A percentile compares a stretch with the other conserved stretches of the same genome.
Conservation (phyloP, 2,329 filamentous ascomycete species). For the Hymenoscyphus fraxineus region DNA sequence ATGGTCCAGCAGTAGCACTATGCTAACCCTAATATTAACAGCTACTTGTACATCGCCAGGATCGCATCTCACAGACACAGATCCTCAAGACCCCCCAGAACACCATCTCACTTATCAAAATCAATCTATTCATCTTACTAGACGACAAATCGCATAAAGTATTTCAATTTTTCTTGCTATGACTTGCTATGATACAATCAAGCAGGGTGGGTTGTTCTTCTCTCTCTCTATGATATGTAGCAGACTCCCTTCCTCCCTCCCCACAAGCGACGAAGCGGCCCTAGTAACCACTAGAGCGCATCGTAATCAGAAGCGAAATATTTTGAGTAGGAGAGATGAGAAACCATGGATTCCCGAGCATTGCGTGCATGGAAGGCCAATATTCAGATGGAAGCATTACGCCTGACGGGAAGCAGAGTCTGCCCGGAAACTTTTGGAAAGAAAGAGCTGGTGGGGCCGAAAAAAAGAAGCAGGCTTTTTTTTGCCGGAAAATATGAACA, state of each 20-base stretch:
- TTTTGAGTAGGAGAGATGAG: slow-evolving; percentile 15
- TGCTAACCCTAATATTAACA: too few relatives aligned
- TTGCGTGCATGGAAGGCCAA: slow-evolving; percentile 20
- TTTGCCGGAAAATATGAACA: slow-evolving; percentile 29
- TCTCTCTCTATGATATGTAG: slow-evolving; percentile 28
- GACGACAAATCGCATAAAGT: slow-evolving; percentile 6
- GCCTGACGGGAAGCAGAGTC: slow-evolving; percentile 17
- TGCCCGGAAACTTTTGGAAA: slow-evolving; percentile 23
- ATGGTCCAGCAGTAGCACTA: too few relatives aligned
- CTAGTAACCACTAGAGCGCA: slow-evolving; percentile 16
- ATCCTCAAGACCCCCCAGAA: background rate
- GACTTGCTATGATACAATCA: slow-evolving; percentile 30
- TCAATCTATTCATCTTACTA: slow-evolving; percentile 2
- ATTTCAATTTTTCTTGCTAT: slow-evolving; percentile 12
- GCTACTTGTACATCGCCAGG: background rate
- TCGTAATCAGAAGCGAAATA: slow-evolving; percentile 16
- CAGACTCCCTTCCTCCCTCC: slow-evolving; percentile 8
- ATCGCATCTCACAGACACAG: background rate
- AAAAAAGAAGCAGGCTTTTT: slow-evolving; percentile 13
- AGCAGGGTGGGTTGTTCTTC: slow-evolving; percentile 18
- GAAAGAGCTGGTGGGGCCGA: slow-evolving; percentile 11
- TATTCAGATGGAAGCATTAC: slow-evolving; percentile 22
- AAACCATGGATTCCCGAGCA: slow-evolving; percentile 22
- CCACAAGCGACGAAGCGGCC: slow-evolving; percentile 9
- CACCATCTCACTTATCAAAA: background rate